Evolutionary conservation across 169 alveolate species (phyloP), one percentile per base, ranked within the genome.

Genomic region (Eimeria necatrix): DNA sequence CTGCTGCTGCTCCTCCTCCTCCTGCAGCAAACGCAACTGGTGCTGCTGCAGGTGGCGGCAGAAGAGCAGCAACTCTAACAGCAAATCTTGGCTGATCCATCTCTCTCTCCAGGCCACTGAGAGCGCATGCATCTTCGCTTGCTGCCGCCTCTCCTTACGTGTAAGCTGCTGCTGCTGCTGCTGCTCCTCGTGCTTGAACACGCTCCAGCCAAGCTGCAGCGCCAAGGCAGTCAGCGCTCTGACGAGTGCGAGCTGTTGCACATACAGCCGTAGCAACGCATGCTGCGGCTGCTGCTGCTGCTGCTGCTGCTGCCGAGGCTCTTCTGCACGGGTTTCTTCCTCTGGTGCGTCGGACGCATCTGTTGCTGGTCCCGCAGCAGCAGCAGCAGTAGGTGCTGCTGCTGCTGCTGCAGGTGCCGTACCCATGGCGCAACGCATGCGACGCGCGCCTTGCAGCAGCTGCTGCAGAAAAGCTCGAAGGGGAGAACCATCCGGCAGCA

Each of bases 171-270:
- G 78, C 78, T 68, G 12, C 46, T 8, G 16, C 78, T 68, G 87
- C 87, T 49, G 53, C 61, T 76, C 87, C 64, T 41, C 49, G 87
- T 76, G 59, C 16, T 48, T 6, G 49, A 22, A 26, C 26, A 32
- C 87, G 10, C 64, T 56, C 87, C 87, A 76, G 87, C 87, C 87
- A 9, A 76, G 87, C 61, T 41, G 59, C 68, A 76, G 64, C 87
- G 48, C 53, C 20, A 76, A 26, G 5, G 64, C 87, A 41, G 24
- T 10, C 41, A 76, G 8, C 12, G 87, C 59, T 46, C 49, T 76
- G 14, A 49, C 8, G 26, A 76, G 87, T 20, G 87, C 59, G 64
- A 76, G 87, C 61, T 76, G 87, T 52, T 68, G 78, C 78, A 68
- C 41, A 68, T 68, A 68, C 78, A 68, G 46, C 78, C 78, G 78